Percentiles rank a stretch among this genome's conserved stretches.
These are phyloP conservation scores for Monosporascus cannonballus DNA, from an alignment of 2,329 filamentous ascomycete species.

Conservation along the genomic window DNA sequence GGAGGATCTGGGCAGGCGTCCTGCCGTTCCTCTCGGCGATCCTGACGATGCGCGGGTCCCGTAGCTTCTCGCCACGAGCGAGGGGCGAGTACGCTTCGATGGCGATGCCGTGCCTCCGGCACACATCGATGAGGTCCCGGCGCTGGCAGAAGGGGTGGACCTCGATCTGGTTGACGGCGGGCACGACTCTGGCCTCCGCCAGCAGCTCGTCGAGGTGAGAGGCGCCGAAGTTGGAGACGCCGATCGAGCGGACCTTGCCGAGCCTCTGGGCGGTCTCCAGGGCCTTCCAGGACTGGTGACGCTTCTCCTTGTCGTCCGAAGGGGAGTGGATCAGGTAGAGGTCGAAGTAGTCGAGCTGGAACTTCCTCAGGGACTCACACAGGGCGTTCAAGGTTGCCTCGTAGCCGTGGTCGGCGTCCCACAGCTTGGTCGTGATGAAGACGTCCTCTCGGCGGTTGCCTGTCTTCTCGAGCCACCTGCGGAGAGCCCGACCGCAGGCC, in stretches of 20 bases:
- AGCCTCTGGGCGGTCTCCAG: conserved; percentile 7
- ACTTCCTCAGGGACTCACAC: conserved; percentile 37
- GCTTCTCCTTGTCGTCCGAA: conserved; percentile 29
- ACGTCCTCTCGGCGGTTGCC: conserved; percentile 28
- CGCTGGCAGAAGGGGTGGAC: conserved; percentile 53
- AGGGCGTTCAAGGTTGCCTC: conserved; percentile 27
- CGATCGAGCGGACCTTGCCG: conserved; percentile 43
- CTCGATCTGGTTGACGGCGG: conserved; percentile 56
- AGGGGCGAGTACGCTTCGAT: conserved; percentile 9
- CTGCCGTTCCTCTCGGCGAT: conserved; percentile 50
- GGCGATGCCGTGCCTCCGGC: conserved; percentile 35
- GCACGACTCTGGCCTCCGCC: conserved; percentile 37
- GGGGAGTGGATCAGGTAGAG: conserved; percentile 48
- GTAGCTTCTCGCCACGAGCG: conserved; percentile 21
- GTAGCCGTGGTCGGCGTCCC: conserved; percentile 28
- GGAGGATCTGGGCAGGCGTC: conserved; percentile 51
- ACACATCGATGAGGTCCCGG: conserved; percentile 39
- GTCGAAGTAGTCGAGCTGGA: conserved; percentile 44
- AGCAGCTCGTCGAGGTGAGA: conserved; percentile 28
- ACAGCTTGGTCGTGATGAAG: conserved; percentile 33
- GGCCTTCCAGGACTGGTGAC: conserved; percentile 29
- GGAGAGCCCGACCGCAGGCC: conserved; percentile 13
- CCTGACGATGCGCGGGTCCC: conserved; percentile 47
- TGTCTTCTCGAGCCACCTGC: conserved; percentile 17
- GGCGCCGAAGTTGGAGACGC: conserved; percentile 29